Conservation (phyloP, 2,329 filamentous ascomycete species). For the Xylariaceae sp. region DNA sequence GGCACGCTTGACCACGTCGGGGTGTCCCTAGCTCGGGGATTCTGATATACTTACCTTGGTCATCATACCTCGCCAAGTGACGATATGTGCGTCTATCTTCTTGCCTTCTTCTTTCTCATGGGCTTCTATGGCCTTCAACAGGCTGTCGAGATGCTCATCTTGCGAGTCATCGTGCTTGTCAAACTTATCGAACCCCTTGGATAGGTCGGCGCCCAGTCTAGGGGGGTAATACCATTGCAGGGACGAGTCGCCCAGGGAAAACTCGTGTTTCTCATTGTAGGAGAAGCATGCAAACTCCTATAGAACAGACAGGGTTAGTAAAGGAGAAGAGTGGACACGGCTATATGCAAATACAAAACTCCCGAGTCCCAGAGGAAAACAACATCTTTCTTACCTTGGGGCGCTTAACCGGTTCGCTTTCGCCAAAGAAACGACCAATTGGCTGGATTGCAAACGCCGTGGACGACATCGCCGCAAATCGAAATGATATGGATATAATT, state of each 20-base stretch:
- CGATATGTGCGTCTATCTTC: constrained; percentile 68
- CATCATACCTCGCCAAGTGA: constrained; percentile 98
- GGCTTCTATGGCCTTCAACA: constrained; percentile 69
- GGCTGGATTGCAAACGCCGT: constrained; percentile 61
- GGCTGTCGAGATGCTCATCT: constrained; percentile 83
- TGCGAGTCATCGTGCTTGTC: constrained; percentile 71
- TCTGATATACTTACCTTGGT: constrained; percentile 67
- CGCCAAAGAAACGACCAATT: constrained; percentile 61
- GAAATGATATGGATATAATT: background rate
- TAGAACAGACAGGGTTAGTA: background rate
- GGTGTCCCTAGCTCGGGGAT: background rate
- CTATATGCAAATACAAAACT: no score
- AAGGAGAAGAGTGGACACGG: no score
- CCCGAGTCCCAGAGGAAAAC: background rate
- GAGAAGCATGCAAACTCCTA: constrained; percentile 92
- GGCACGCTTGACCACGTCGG: background rate
- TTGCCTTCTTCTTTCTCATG: constrained; percentile 64
- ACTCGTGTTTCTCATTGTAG: constrained; percentile 77
- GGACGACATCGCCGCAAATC: constrained; percentile 5
- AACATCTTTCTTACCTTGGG: constrained; percentile 53
- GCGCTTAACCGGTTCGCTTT: constrained; percentile 65
- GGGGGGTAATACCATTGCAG: constrained; percentile 86
- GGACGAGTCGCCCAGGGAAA: constrained; percentile 70
- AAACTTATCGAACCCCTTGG: constrained; percentile 75
- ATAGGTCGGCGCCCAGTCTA: constrained; percentile 65